phyloP scores from a whole-genome alignment of 495 filamentous ascomycete species.

The Recurvomyces mirabilis region DNA sequence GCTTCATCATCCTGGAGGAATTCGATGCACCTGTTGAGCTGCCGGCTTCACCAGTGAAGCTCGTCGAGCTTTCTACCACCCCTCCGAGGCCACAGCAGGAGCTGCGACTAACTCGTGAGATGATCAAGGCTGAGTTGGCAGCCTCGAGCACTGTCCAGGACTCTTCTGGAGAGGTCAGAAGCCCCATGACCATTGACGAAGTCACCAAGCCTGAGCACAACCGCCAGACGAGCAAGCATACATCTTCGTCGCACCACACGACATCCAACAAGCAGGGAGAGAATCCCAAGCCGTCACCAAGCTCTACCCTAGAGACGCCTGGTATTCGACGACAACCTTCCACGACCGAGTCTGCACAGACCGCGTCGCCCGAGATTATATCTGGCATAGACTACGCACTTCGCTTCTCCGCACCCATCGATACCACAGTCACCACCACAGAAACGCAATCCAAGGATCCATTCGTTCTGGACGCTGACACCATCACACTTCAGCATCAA shows the following conservation, averaged over 20 bases:
- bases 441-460: slow-evolving; percentile 19
- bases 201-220: not conserved
- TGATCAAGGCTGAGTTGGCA: slow-evolving; percentile 26
- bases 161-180: no score
- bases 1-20: slow-evolving; percentile 19
- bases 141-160: slow-evolving; percentile 6
- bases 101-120: slow-evolving; percentile 26
- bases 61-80: slow-evolving; percentile 21
- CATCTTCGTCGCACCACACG: no score
- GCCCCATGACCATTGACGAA: not conserved
- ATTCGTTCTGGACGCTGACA: slow-evolving; percentile 21
- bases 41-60: slow-evolving; percentile 20
- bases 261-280: not conserved
- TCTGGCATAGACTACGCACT: slow-evolving; percentile 13
- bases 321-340: not conserved
- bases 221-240: slow-evolving; percentile 13
- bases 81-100: slow-evolving; percentile 17
- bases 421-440: slow-evolving; percentile 9
- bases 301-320: not conserved
- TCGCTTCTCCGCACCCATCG: slow-evolving; percentile 14
- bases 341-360: not conserved
- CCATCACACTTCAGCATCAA: slow-evolving; percentile 19
- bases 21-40: slow-evolving; percentile 25
- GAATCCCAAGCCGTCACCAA: not conserved
- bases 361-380: slow-evolving; percentile 5